Conservation (phyloP, 2,329 filamentous ascomycete species). For the Xylariaceae sp. region DNA sequence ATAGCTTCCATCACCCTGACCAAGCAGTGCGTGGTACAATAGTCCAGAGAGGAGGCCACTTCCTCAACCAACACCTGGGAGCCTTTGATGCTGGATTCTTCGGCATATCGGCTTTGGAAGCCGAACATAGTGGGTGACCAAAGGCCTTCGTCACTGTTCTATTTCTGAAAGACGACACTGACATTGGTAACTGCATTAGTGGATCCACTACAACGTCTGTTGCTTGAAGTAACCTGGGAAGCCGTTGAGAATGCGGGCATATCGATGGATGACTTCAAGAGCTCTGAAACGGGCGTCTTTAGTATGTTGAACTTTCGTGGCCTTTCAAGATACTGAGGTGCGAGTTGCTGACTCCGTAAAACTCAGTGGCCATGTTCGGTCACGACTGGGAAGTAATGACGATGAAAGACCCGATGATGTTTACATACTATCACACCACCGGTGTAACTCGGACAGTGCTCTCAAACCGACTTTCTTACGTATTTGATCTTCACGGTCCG, state of each 20-base stretch:
- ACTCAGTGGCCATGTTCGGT: not conserved
- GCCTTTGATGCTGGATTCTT: conserved; percentile 37
- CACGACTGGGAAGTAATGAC: not conserved
- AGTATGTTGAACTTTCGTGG: too few species aligned
- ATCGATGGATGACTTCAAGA: conserved; percentile 24
- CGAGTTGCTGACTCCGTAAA: too few species aligned
- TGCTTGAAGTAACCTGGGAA: conserved; percentile 40
- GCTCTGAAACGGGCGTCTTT: conserved; percentile 29
- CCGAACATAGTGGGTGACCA: too few species aligned
- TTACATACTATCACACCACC: conserved; percentile 27
- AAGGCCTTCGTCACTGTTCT: too few species aligned
- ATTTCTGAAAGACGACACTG: too few species aligned
- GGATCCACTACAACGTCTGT: conserved; percentile 41
- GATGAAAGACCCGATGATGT: conserved; percentile 23
- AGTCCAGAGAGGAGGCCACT: conserved; percentile 21
- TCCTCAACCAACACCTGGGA: conserved; percentile 19
- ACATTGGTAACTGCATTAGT: too few species aligned
- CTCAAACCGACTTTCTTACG: conserved; percentile 36
- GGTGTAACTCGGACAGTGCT: conserved; percentile 36
- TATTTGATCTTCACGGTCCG: conserved; percentile 37
- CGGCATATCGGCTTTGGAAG: conserved; percentile 37
- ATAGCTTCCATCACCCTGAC: too few species aligned
- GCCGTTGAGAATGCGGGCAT: conserved; percentile 39
- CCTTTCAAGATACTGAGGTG: conserved; percentile 24
- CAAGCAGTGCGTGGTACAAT: not conserved